Conservation (phyloP, 2,329 filamentous ascomycete genomes). For the Endocalyx cinctus region DNA sequence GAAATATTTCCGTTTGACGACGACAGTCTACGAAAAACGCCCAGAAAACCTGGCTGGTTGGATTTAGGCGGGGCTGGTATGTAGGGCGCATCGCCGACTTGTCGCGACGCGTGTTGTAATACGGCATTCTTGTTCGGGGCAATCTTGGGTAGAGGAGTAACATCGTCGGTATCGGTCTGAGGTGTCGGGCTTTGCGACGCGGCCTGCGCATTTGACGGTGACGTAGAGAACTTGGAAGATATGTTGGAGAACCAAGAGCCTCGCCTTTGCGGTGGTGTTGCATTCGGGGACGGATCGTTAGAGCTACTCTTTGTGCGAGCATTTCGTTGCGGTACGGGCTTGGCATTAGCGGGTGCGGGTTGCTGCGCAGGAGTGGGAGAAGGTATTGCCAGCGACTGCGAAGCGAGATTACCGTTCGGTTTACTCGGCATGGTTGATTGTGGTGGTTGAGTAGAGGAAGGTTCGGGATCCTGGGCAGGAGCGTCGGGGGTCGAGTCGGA, state of each 20-base stretch:
- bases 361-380: conserved; percentile 11
- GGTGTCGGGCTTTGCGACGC: conserved; percentile 23
- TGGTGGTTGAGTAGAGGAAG: conserved; percentile 11
- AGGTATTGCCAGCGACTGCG: conserved; percentile 12
- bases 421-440: conserved; percentile 17
- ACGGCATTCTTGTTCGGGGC: conserved; percentile 53
- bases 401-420: conserved; percentile 18
- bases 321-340: conserved; percentile 26
- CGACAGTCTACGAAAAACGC: conserved; percentile 77
- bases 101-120: conserved; percentile 50
- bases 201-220: conserved; percentile 29
- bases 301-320: conserved; percentile 27
- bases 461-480: no score
- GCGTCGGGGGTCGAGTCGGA: conserved; percentile 17
- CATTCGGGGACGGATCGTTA: conserved; percentile 23
- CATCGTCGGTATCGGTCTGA: conserved; percentile 26
- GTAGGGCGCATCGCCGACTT: conserved; percentile 61
- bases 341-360: conserved; percentile 15
- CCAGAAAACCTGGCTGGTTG: conserved; percentile 68
- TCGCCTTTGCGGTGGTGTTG: conserved; percentile 44
- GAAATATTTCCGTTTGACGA: conserved; percentile 54
- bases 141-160: conserved; percentile 44
- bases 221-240: conserved; percentile 83
- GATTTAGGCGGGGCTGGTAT: conserved; percentile 70
- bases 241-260: conserved; percentile 92